Evolutionary conservation across 371 early-diverging fungal genomes (phyloP).

Genomic region (Nosema muscidifuracis): DNA sequence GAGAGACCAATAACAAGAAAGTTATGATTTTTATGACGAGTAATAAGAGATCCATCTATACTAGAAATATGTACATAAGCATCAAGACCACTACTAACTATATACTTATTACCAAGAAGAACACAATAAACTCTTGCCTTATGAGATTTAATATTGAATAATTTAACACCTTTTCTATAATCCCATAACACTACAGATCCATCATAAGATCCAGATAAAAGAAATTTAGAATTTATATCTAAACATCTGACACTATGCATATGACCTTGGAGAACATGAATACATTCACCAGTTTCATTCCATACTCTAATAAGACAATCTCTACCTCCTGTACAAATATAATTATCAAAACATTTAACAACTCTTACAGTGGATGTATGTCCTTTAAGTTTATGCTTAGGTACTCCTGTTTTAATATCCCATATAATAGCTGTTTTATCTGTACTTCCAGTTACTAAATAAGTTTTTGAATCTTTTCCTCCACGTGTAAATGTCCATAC

Average conservation of each 20-base stretch:
- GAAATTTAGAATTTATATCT: constrained; percentile 75
- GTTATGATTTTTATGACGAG: constrained; percentile 24
- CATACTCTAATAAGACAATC: constrained; percentile 61
- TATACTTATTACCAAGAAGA: constrained; percentile 59
- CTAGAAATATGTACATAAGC: constrained; percentile 46
- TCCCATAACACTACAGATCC: constrained; percentile 86
- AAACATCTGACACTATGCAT: constrained; percentile 80
- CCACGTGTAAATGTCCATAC: constrained; percentile 89
- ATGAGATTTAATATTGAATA: constrained; percentile 45
- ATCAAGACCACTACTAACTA: constrained; percentile 54
- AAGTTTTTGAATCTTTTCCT: constrained; percentile 68
- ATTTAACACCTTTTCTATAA: constrained; percentile 55
- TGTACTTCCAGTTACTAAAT: constrained; percentile 87
- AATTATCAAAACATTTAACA: constrained; percentile 71
- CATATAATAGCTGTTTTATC: constrained; percentile 89
- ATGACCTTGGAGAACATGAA: constrained; percentile 70
- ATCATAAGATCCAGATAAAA: constrained; percentile 89
- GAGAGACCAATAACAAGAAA: constrained; percentile 42
- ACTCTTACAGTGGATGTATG: constrained; percentile 90
- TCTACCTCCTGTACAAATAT: constrained; percentile 60
- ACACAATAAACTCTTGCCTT: constrained; percentile 80
- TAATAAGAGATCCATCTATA: constrained; percentile 24
- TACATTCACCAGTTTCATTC: constrained; percentile 48
- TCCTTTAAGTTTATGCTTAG: constrained; percentile 76
- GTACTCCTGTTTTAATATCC: constrained; percentile 78